Evolutionary conservation across 805 yeast genomes (phyloP).

Genomic region (Suhomyces kilbournensis): DNA sequence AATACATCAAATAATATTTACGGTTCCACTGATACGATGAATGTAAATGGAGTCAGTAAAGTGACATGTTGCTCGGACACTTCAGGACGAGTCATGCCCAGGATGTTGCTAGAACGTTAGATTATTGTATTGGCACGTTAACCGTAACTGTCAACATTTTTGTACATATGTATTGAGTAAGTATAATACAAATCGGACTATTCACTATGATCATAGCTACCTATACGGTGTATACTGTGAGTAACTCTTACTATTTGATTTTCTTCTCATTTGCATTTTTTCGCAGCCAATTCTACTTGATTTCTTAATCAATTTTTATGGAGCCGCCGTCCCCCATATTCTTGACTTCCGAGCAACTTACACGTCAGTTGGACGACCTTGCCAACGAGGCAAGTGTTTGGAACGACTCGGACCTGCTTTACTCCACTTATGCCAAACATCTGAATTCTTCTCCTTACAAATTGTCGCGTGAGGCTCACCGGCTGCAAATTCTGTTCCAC

Average conservation of each 20-base stretch:
- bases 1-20: too few species aligned
- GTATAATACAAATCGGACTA: too few species aligned
- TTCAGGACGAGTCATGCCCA: too few species aligned
- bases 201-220: background rate
- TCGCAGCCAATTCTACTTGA: background rate
- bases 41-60: too few species aligned
- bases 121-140: too few species aligned
- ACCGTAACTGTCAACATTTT: too few species aligned
- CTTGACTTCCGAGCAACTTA: background rate
- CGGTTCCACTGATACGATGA: too few species aligned
- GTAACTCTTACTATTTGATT: too few species aligned
- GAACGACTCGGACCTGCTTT: constrained; percentile 1
- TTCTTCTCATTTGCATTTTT: background rate
- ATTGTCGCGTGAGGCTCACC: background rate
- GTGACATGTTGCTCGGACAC: too few species aligned
- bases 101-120: too few species aligned
- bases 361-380: constrained; percentile 17
- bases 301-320: background rate
- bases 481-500: background rate
- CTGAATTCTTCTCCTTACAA: background rate
- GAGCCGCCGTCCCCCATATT: background rate
- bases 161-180: too few species aligned
- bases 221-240: background rate
- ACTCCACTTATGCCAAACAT: background rate
- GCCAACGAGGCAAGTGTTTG: constrained; percentile 25